A percentile compares a stretch with the other conserved stretches of the same genome.
phyloP scores from a whole-genome alignment of 106 monocot genomes.

The Phalaenopsis equestris region DNA sequence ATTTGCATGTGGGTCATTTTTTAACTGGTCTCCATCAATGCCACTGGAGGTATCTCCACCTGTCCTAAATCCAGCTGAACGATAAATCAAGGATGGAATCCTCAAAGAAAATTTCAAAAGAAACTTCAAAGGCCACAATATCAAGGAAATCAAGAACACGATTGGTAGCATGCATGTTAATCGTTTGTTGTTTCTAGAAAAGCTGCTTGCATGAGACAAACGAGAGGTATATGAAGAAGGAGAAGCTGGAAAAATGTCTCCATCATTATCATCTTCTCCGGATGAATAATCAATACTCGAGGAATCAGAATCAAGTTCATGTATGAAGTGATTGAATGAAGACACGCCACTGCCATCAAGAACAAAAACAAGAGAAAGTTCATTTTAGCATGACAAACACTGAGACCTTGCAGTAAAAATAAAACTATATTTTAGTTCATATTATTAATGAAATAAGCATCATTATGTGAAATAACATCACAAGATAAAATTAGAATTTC shows the following conservation, averaged over 20 bases:
- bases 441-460: not conserved
- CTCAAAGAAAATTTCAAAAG: slow-evolving; percentile 36
- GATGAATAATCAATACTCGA: slow-evolving; percentile 41
- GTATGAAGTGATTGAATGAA: slow-evolving; percentile 91
- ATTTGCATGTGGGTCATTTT: slow-evolving; percentile 7
- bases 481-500: not conserved
- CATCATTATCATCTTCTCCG: slow-evolving; percentile 76
- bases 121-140: slow-evolving; percentile 65
- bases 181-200: slow-evolving; percentile 45
- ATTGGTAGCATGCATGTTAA: slow-evolving; percentile 18
- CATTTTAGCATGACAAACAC: not conserved
- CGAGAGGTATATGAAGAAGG: slow-evolving; percentile 79
- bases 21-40: slow-evolving; percentile 4
- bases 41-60: slow-evolving; percentile 2
- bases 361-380: not conserved
- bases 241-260: slow-evolving; percentile 47
- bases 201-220: slow-evolving; percentile 66
- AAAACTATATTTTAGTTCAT: not conserved
- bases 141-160: slow-evolving; percentile 53
- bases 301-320: slow-evolving; percentile 83
- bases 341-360: slow-evolving; percentile 77
- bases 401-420: not conserved
- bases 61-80: slow-evolving; percentile 23
- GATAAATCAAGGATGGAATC: slow-evolving; percentile 38
- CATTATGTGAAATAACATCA: not conserved